Evolutionary conservation across 345 rosid species (phyloP), one percentile per base, ranked within the genome.

Genomic region (Adansonia digitata): DNA sequence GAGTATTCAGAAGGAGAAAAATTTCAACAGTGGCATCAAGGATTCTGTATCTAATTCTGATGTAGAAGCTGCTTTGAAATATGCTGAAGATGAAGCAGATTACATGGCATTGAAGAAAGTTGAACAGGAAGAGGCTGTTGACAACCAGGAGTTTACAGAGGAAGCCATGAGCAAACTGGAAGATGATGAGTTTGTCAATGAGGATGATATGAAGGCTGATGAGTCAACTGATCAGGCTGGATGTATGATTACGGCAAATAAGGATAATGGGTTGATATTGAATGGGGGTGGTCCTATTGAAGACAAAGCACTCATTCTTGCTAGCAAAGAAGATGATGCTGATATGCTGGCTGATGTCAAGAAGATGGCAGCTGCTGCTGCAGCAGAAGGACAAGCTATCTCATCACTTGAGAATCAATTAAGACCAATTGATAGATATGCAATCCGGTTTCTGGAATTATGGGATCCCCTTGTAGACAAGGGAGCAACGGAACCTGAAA

Each of bases 31-130:
- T 80, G 92, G 85, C 74, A 75, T 53, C 17, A 92, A 88, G 71
- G 82, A 81, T 75, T 82, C 94, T 75, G 69, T 90, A 71, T 96
- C 99, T 55, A 88, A 86, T 83, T 97, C 92, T 42, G 99, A 96
- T 80, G 93, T 96, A 75, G 99, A 96, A 82, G 99, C 98, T 88
- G 99, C 98, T 79, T 81, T 96, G 69, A 93, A 96, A 81, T 80
- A 84, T 79, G 99, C 91, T 5, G 99, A 96, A 88, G 99, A 96
- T 87, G 99, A 96, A 81, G 99, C 99, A 80, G 99, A 96, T 86
- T 96, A 93, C 85, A 93, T 96, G 98, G 99, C 99, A 77, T 80
- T 96, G 78, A 96, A 96, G 86, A 93, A 83, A 86, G 99, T 91
- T 29, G 99, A 93, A 82, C 88, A 87, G 88, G 99, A 96, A 84